Evolutionary conservation across 2,329 filamentous ascomycete species (phyloP).

Genomic region (Alternaria triticina): DNA sequence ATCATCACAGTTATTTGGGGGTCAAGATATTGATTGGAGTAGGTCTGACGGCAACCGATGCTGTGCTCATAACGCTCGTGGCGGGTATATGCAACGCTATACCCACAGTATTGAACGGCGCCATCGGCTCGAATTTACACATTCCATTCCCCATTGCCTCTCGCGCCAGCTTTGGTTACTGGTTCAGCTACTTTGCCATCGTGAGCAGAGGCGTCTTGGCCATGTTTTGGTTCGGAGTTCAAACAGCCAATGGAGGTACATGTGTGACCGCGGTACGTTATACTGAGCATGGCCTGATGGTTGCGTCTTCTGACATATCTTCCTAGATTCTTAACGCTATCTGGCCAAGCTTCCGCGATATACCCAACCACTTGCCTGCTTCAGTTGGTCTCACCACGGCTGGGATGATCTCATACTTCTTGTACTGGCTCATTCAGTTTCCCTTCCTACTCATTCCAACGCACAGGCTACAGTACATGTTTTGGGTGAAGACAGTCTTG

Average conservation of each 20-base stretch:
- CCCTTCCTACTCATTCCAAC: slow-evolving; percentile 27
- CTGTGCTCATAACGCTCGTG: slow-evolving; percentile 43
- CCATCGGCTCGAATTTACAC: slow-evolving; percentile 17
- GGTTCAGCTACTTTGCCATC: slow-evolving; percentile 18
- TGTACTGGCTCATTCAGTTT: slow-evolving; percentile 25
- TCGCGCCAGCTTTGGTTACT: slow-evolving; percentile 18
- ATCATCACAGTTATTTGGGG: fast-evolving
- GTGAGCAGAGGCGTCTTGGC: slow-evolving; percentile 15
- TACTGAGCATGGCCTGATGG: neutral
- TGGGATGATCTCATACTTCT: slow-evolving; percentile 35
- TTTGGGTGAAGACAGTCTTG: slow-evolving; percentile 12
- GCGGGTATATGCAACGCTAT: slow-evolving; percentile 25
- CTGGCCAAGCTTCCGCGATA: slow-evolving; percentile 23
- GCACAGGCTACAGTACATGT: slow-evolving; percentile 23
- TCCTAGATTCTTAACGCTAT: slow-evolving; percentile 15
- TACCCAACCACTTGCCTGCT: slow-evolving; percentile 54
- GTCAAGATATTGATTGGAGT: slow-evolving; percentile 32
- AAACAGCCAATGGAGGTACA: slow-evolving; percentile 17
- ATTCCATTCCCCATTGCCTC: slow-evolving; percentile 18
- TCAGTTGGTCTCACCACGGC: slow-evolving; percentile 45
- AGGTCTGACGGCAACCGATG: slow-evolving; percentile 19
- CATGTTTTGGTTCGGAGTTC: slow-evolving; percentile 22
- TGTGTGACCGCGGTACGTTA: slow-evolving; percentile 12
- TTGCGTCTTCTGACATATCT: neutral
- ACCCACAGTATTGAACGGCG: slow-evolving; percentile 26